Conservation (phyloP, 2,329 filamentous ascomycete genomes). For the Nemania sp. region DNA sequence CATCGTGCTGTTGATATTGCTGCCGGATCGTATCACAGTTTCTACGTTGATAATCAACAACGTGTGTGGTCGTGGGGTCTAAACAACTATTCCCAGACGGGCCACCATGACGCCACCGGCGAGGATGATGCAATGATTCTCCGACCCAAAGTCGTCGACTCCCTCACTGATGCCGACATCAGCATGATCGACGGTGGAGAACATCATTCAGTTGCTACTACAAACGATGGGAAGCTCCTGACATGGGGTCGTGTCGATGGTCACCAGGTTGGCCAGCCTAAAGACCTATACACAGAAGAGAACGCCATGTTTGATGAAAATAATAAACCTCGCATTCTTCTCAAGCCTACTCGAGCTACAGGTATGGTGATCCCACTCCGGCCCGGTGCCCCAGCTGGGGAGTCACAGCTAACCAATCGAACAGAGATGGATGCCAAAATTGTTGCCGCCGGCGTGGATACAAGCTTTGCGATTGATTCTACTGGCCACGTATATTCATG, state of each 20-base stretch:
- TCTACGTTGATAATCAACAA: conserved; percentile 68
- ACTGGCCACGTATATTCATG: conserved; percentile 75
- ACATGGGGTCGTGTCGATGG: conserved; percentile 53
- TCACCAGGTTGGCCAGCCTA: conserved; percentile 59
- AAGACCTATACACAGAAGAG: conserved; percentile 58
- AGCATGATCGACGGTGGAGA: conserved; percentile 69
- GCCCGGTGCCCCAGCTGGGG: not conserved
- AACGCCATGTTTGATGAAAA: conserved; percentile 66
- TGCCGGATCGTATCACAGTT: conserved; percentile 71
- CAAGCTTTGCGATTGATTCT: conserved; percentile 70
- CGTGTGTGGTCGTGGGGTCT: conserved; percentile 71
- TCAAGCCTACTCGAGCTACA: conserved; percentile 63
- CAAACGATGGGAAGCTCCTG: conserved; percentile 46
- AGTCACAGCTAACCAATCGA: conserved; percentile 23
- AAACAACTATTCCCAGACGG: conserved; percentile 73
- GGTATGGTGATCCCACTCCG: conserved; percentile 43
- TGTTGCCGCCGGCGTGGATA: conserved; percentile 70
- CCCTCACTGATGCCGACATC: conserved; percentile 66
- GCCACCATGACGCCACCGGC: conserved; percentile 63
- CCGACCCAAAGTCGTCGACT: conserved; percentile 68
- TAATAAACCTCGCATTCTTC: conserved; percentile 71
- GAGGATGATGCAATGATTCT: conserved; percentile 72
- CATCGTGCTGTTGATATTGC: conserved; percentile 56
- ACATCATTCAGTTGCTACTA: conserved; percentile 64
- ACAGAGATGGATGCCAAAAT: conserved; percentile 54